Base-by-base conservation (phyloP, 2,329 filamentous ascomycete species). In the Incumbomyces delicatus region DNA sequence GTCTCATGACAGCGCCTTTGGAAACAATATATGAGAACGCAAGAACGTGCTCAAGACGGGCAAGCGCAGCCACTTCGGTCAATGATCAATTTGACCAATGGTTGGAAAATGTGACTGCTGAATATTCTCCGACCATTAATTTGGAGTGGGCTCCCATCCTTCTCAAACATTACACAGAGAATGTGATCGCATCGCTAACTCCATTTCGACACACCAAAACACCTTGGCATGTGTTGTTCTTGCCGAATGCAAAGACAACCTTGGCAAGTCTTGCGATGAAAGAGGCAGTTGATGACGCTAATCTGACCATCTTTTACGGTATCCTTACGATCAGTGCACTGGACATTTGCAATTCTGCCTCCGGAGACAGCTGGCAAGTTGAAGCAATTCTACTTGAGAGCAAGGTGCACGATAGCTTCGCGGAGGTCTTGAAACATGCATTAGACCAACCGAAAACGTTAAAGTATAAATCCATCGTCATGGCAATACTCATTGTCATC, bases 401-500 rank as follows among this genome's bases (percentile, higher is more conserved):
- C 17, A 49, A 60, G 42, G 62, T 63, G 1, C 58, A 60, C 1
- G 60, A 63, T 1, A 58, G 66, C 40, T 53, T 60, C 10, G 59
- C 63, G 17, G 31, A 63, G 2, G 61, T 64, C 30, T 53, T 66
- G 6, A 59, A 62, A 2, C 52, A 68, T 5, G 62, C 64, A 14
- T 59, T 59, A 12, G 58, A 66, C 34, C 58, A 61, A 17, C 54
- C 60, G 0, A 67, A 62, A 40, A 58, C 60, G 36, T 61, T 63
- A 3, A 69, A 68, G 27, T 72, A 72, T 44, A 71, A 68, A 18
- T 64, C 67, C 6, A 61, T 69, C 1, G 54, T 73, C 6, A 70
- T 72, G 62, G 68, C 68, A 0, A 62, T 72, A 0, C 58, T 72
- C 7, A 66, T 62, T 8, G 66, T 69, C 61, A 55, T 66, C 1